Base-by-base conservation (phyloP, 768 basidiomycete species). In the Brasilioporus rufonigricans region DNA sequence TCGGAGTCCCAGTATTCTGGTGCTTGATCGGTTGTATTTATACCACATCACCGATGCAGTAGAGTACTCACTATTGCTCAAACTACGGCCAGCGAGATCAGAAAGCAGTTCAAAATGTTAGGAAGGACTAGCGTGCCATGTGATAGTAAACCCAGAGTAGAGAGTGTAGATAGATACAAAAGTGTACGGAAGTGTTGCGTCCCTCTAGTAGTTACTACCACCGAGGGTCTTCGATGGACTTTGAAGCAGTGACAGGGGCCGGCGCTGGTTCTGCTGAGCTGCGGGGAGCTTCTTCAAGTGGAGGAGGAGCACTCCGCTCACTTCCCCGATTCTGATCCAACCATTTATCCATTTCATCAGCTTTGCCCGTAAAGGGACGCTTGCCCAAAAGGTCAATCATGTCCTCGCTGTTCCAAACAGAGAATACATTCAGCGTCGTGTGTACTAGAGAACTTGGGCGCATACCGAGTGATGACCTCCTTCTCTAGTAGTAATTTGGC, bases 271-370 rank as follows among this genome's bases (percentile, higher is more conserved):
- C 72, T 36, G 51, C 49, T 21, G 73, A 70, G 39, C 76, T 78
- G 12, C 69, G 70, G 7, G 73, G 51, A 49, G 70, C 65, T 49
- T 74, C 72, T 67, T 87, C 85, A 12, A 85, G 71, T 4, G 86
- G 85, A 36, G 86, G 82, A 21, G 84, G 83, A n/a, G 84, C 82
- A 60, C 81, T 83, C 46, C 79, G 78, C 62, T 82, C 82, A 35
- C 63, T 65, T 38, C 79, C 80, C 35, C 79, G 80, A 67, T 92
- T 82, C 66, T 88, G 82, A 65, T 96, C 93, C n/a, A 96, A 80
- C 89, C 93, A 96, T 68, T 89, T 91, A 75, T 97, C 94, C 95
- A 98, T 97, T 61, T 96, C 93, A 67, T 96, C 93, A 24, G 82
- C 76, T 54, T 82, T 80, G 59, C 83, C 83, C n/a, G 67, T 73